phyloP scores from a whole-genome alignment of 2,329 filamentous ascomycete genomes.

The Verticillium longisporum region DNA sequence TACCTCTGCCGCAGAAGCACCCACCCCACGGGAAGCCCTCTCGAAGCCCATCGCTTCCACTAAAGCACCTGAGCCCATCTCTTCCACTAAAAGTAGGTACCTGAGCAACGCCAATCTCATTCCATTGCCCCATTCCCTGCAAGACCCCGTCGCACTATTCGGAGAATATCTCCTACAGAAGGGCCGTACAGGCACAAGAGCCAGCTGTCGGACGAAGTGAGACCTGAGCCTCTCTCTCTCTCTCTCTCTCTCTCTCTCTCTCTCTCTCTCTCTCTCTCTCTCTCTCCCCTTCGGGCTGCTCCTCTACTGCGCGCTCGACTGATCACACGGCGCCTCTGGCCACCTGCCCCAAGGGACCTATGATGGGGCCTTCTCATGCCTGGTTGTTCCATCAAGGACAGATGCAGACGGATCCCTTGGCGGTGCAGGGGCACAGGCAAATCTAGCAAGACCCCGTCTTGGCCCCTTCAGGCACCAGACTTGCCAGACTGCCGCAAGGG shows the following conservation, averaged over 20 bases:
- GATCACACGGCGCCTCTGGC: not conserved
- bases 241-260: not conserved
- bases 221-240: not conserved
- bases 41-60: not conserved
- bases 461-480: not conserved
- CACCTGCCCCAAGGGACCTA: not conserved
- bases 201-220: not conserved
- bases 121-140: not conserved
- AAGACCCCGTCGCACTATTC: not conserved
- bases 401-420: not conserved
- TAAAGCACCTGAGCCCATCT: not conserved
- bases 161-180: constrained; percentile 3
- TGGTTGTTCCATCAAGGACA: not conserved
- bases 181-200: not conserved
- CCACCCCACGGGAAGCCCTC: not conserved
- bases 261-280: not conserved
- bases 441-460: not conserved
- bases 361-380: not conserved
- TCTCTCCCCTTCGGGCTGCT: not conserved
- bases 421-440: not conserved
- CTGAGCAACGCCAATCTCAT: constrained; percentile 1
- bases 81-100: too few species aligned
- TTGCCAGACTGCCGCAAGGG: not conserved
- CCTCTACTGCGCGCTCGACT: not conserved
- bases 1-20: not conserved